A percentile compares a stretch with the other conserved stretches of the same genome.
Evolutionary conservation across 108 stramenopile species (phyloP).

Genomic region (Heterococcus sp.): DNA sequence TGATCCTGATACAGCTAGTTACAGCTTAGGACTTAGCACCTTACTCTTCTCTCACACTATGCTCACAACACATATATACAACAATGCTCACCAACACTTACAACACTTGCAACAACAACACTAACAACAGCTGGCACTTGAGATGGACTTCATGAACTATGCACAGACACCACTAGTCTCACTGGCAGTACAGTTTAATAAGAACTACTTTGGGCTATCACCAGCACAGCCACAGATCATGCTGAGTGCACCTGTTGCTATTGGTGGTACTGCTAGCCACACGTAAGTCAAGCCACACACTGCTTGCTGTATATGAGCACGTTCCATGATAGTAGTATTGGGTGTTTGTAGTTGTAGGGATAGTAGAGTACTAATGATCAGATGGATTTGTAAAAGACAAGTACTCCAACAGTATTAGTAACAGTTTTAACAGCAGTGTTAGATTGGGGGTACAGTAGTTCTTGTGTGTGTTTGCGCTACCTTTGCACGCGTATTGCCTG

Average conservation of each 20-base stretch:
- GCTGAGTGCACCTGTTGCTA: constrained; percentile 72
- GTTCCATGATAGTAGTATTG: too few species aligned
- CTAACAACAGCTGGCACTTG: constrained; percentile 52
- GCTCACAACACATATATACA: neutral
- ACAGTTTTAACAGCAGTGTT: neutral
- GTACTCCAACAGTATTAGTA: neutral
- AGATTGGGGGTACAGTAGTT: neutral
- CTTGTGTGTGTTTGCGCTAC: too few species aligned
- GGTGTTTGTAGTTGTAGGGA: constrained; percentile 69
- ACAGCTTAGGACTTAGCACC: neutral
- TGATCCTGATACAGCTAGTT: neutral
- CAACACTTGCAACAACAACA: neutral
- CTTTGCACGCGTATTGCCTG: too few species aligned
- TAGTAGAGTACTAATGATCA: constrained; percentile 66
- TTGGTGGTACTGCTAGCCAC: constrained; percentile 60
- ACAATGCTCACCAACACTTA: neutral
- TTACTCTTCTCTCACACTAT: neutral
- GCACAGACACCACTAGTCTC: constrained; percentile 66
- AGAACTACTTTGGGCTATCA: constrained; percentile 91
- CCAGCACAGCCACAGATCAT: constrained; percentile 79
- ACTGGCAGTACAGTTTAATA: constrained; percentile 93
- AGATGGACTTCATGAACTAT: constrained; percentile 76
- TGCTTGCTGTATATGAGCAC: too few species aligned
- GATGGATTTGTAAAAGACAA: neutral
- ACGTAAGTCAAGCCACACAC: too few species aligned